These are phyloP conservation scores for Lactarius quietus DNA, from an alignment of 768 basidiomycete genomes.

Conservation along the genomic window DNA sequence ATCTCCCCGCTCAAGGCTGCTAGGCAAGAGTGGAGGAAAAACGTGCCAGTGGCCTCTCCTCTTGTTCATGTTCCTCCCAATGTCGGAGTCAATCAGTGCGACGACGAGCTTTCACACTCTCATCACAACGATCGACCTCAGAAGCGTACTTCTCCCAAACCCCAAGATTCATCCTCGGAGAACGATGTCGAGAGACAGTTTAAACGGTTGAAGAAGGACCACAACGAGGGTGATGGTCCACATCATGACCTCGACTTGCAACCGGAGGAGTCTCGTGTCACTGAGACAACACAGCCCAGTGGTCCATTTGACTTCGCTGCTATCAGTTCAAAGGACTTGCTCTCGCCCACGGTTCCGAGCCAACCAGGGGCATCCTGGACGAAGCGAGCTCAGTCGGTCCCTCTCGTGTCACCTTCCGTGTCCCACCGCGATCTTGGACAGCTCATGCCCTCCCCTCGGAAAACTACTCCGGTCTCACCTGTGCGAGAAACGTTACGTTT, in stretches of 20 bases:
- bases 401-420: slow-evolving; percentile 17
- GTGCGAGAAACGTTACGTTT: slow-evolving; percentile 20
- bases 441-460: slow-evolving; percentile 17
- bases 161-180: neutral
- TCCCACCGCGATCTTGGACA: slow-evolving; percentile 15
- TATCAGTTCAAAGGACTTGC: neutral
- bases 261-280: slow-evolving; percentile 3
- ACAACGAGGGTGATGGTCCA: neutral
- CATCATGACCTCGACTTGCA: neutral
- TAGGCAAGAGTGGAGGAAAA: slow-evolving; percentile 14
- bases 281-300: slow-evolving; percentile 7
- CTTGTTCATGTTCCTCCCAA: neutral
- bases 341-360: neutral
- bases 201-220: slow-evolving; percentile 16
- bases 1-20: slow-evolving; percentile 24
- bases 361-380: slow-evolving; percentile 3
- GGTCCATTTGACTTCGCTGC: slow-evolving; percentile 26
- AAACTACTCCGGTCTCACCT: slow-evolving; percentile 13
- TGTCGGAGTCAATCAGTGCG: slow-evolving; percentile 2
- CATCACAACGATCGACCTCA: slow-evolving; percentile 11
- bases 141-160: slow-evolving; percentile 14
- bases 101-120: slow-evolving; percentile 12
- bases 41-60: neutral
- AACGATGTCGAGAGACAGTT: neutral
- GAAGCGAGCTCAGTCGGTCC: slow-evolving; percentile 22